Evolutionary conservation across 495 filamentous ascomycete genomes (phyloP), one percentile per base, ranked within the genome.

Genomic region (Penicillium verhagenii): DNA sequence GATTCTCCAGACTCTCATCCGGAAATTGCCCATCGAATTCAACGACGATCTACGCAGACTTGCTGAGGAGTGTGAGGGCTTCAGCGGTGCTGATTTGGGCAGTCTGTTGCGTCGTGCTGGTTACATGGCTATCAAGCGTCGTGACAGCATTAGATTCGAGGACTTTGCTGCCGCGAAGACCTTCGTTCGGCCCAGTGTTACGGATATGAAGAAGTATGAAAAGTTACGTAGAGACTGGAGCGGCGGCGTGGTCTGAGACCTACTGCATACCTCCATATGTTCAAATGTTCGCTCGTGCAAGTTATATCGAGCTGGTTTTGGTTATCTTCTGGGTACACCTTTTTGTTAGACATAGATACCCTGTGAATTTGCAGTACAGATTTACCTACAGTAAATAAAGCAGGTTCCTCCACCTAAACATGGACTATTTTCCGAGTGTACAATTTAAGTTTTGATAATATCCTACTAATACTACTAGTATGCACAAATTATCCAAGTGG

Each of bases 1-100:
- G 39, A 98, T 98, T 56, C 74, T 98, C 28, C 79, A 81, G 54
- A 92, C 92, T 0, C 71, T 96, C 39, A 79, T 86, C 53, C 79
- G 83, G 44, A 87, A 86, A n/a, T 78, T 85, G 6, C 75, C 86
- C 23, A 76, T 78, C 48, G 68, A 70, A 19, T 79, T 71, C 49
- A 72, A 56, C n/a, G 74, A 79, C 2, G 70, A 71, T 13, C 61
- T 79, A 21, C 70, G 68, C 8, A 66, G 69, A 19, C 74, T 96
- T 35, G 93, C 89, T 0, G 78, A 81, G 51, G 84, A 84, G 6
- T 96, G 92, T 65, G 79, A 86, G n/a, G 86, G 90, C 2, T 97
- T 91, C 69, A 92, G 88, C 53, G 94, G 94, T 60, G 94, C 94
- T 1, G 94, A 98, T 75, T 69, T 98, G 53, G 84, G 83, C 11